Evolutionary conservation across 768 basidiomycete genomes (phyloP), one percentile per base, ranked within the genome.

Genomic region (Leccinum rimulosum): DNA sequence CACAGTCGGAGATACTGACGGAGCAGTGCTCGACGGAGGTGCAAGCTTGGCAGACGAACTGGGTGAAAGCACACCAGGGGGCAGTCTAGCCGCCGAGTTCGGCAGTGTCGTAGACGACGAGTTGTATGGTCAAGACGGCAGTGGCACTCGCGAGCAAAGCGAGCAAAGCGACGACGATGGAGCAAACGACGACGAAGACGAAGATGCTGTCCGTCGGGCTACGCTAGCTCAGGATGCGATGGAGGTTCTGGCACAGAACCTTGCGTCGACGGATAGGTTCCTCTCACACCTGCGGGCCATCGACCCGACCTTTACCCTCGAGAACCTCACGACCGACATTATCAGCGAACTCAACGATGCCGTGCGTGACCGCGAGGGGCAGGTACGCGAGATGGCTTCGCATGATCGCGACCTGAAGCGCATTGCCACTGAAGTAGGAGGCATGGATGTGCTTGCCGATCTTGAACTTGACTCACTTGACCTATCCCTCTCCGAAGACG

Each of bases 371-470:
- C 83, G 93, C 57, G 93, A 95, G 70, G 81, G 79, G 3, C 93
- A 95, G 73, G 83, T 92, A 4, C 86, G 93, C 54, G 89, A 86
- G 67, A 73, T 95, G 55, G 75, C 87, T 36, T 89, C 86, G 62
- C 88, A 81, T 68, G 92, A 94, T 67, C 82, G 91, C 54, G 88
- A 93, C 72, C 84, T 95, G 67, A 81, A 83, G 64, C 84, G 85
- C 69, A 89, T 92, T 64, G 84, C 86, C 2, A 84, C 82, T 5
- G 91, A 93, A 71, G 83, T 90, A 17, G 88, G 89, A 40, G 92
- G 92, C 19, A 81, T 76, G 40, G 91, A 93, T 40, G 84, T 84
- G 10, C 77, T 95, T 10, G 84, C 84, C 11, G 79, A 80, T 63
- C 75, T 94, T 54, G 89, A 93, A 15, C 75, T 94, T 54, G 89